Evolutionary conservation across 805 yeast species (phyloP), one percentile per base, ranked within the genome.

Genomic region (Candida endomychidarum): DNA sequence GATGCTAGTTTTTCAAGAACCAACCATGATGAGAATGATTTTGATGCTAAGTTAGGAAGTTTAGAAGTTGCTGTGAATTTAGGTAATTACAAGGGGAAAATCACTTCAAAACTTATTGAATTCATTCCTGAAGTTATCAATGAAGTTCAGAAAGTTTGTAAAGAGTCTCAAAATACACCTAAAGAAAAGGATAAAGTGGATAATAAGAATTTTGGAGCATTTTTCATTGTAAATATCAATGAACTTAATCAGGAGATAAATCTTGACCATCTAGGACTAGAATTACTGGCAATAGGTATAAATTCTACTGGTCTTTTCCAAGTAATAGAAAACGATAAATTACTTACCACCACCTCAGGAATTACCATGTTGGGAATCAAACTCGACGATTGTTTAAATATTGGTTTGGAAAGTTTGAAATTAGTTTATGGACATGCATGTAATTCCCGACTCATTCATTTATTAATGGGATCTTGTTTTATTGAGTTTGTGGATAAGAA

Each of bases 1-100:
- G 41, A 42, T 22, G 40, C 48, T 6, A 25, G 24, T 17, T 44
- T 47, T 24, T 42, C 46, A 42, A 36, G 25, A 24, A 21, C 33
- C 11, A 22, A 41, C 6, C 34, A 16, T 7, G 41, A 44, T 5
- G n/a, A 14, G 1, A 38, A 39, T 11, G 45, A 39, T 27, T 34
- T 39, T 43, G 47, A 40, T 44, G 37, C 50, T 16, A 45, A 37
- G 8, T 34, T 47, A 12, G 44, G 38, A 18, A 38, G 43, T 7
- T 24, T 37, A 7, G 51, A 49, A 10, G 8, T 45, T 9, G 11
- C 37, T 16, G 21, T 46, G 5, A 46, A 41, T 29, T 19, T 49
- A 11, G 47, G 47, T 4, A 15, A 39, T 4, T 42, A 42, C 17
- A 34, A 28, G 11, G 16, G 49, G 3, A 5, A 14, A 8, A 34